Percentiles rank a stretch among this genome's conserved stretches.
Conservation (phyloP, 2,329 filamentous ascomycete species). For the Verticillium longisporum region DNA sequence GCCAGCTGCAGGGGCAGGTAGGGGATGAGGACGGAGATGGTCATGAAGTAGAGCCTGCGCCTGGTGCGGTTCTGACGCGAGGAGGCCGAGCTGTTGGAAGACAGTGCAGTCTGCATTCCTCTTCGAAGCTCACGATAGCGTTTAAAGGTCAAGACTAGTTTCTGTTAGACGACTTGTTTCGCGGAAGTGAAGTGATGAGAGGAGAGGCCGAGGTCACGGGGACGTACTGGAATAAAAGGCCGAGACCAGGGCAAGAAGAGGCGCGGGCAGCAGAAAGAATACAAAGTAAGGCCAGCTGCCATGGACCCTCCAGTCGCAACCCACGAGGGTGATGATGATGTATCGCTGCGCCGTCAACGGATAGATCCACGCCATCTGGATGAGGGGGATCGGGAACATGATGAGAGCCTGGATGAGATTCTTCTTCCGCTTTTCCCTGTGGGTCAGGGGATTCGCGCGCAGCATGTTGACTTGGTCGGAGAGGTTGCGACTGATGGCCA, state of each 20-base stretch:
- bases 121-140: conserved; percentile 40
- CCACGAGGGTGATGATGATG: conserved; percentile 39
- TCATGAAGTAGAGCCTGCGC: conserved; percentile 49
- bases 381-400: conserved; percentile 45
- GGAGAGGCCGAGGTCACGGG: background rate
- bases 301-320: conserved; percentile 38
- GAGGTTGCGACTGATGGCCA: conserved; percentile 49
- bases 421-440: conserved; percentile 32
- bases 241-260: conserved; percentile 34
- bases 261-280: conserved; percentile 40
- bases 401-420: conserved; percentile 42
- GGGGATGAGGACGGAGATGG: conserved; percentile 41
- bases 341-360: conserved; percentile 42
- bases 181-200: too few species aligned
- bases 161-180: background rate
- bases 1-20: conserved; percentile 42
- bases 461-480: conserved; percentile 40
- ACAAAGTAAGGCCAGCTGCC: conserved; percentile 40
- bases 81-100: conserved; percentile 30
- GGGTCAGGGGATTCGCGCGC: conserved; percentile 30
- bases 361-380: conserved; percentile 42
- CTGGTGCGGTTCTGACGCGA: conserved; percentile 39
- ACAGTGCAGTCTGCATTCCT: conserved; percentile 30
- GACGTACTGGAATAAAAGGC: conserved; percentile 42
- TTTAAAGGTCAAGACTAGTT: conserved; percentile 37